Evolutionary conservation across 164 flowering plant species (phyloP), one percentile per base, ranked within the genome.

Genomic region (Sextonia rubra): DNA sequence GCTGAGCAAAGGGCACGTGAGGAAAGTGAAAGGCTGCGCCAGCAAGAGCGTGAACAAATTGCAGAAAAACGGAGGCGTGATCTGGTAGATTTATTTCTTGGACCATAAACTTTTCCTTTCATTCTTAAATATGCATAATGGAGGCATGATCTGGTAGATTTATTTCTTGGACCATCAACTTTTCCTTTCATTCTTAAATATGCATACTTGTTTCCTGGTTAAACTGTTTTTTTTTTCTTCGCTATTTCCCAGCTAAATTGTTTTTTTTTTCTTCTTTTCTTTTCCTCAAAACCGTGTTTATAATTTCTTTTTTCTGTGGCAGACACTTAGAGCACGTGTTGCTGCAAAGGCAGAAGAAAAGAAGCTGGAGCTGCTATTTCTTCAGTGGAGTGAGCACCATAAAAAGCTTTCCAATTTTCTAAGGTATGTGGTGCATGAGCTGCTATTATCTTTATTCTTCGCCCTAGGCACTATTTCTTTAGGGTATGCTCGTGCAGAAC

Each of bases 261-360:
- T 69, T 68, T 37, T 37, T 37, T n/a, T 37, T 7, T 8, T 1
- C 44, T 32, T 32, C 9, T 3, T 61, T 64, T 56, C 18, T 49
- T 60, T 11, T 20, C 11, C 32, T 47, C 70, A 37, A 25, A 29
- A 20, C 47, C 1, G 11, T 49, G 18, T 66, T 27, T 49, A 14
- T 58, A 56, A 37, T 37, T 37, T 29, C 18, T 71, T 64, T 60
- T 62, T 48, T 77, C 25, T 55, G 60, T 48, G 56, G 44, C 77
- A 90, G 99, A 88, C 90, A 66, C 95, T 96, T 37, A 85, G 94
- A 76, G 98, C 99, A 48, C 93, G 99, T 64, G 90, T 96, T 71
- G 89, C 91, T 79, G 99, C 99, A 62, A 96, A 96, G 88, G 94
- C 98, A 8, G 98, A 96, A 81, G 98, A 93, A 75, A 96, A 93